Evolutionary conservation across 371 early-diverging fungal species (phyloP).

Genomic region (Mortierella sp.): DNA sequence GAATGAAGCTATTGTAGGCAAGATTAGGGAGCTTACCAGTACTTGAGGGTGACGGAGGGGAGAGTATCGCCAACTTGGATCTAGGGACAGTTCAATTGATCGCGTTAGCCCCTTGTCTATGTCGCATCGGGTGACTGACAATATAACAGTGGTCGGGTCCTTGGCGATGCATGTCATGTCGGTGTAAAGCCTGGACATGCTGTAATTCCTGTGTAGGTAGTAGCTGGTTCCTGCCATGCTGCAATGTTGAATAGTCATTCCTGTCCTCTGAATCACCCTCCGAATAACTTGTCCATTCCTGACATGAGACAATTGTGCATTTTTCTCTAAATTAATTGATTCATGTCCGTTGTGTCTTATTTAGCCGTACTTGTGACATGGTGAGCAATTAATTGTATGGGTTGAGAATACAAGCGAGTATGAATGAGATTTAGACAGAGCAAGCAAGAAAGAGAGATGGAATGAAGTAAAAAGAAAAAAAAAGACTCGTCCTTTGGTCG

Average conservation of each 20-base stretch:
- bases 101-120: background rate
- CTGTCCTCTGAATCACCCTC: background rate
- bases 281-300: background rate
- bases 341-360: background rate
- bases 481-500: background rate
- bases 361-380: background rate
- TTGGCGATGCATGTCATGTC: no score
- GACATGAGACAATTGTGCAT: background rate
- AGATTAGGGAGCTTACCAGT: constrained; percentile 35
- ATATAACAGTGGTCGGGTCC: no score
- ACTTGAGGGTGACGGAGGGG: constrained; percentile 61
- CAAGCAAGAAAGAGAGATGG: background rate
- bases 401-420: background rate
- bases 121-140: background rate
- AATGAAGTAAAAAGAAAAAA: background rate
- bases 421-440: background rate
- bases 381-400: background rate
- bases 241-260: no score
- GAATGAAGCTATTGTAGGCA: background rate
- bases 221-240: no score
- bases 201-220: no score
- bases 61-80: constrained; percentile 64
- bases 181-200: no score
- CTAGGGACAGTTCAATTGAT: constrained; percentile 12
- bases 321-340: background rate